Conservation (phyloP, 2,329 filamentous ascomycete genomes). For the Fusarium longipes region DNA sequence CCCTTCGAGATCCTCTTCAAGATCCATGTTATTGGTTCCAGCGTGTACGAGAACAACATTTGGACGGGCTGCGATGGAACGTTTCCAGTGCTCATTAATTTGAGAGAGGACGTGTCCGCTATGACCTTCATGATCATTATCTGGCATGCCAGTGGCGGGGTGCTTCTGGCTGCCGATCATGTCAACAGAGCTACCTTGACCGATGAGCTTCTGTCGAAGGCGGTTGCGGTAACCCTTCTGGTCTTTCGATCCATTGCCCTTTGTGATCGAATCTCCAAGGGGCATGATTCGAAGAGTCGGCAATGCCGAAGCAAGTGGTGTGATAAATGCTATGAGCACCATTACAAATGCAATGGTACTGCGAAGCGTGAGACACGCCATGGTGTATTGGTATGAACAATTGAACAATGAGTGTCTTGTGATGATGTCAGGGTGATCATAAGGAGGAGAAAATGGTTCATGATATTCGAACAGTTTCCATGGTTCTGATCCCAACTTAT, state of each 20-base stretch:
- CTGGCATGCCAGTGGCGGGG: slow-evolving; percentile 13
- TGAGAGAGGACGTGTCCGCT: slow-evolving; percentile 15
- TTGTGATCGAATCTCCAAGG: slow-evolving; percentile 36
- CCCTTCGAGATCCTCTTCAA: neutral
- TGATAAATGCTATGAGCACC: neutral
- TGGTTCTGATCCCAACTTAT: no score
- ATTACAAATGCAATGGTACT: neutral
- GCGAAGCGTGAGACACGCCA: no score
- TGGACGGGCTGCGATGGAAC: slow-evolving; percentile 13
- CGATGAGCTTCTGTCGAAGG: slow-evolving; percentile 9
- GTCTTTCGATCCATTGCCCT: slow-evolving; percentile 25
- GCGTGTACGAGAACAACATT: slow-evolving; percentile 29
- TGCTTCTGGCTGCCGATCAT: slow-evolving; percentile 21
- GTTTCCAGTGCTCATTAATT: slow-evolving; percentile 14
- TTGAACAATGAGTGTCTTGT: no score
- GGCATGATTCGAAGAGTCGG: slow-evolving; percentile 26
- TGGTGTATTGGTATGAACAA: no score
- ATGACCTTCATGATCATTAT: slow-evolving; percentile 30
- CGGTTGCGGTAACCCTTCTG: slow-evolving; percentile 9
- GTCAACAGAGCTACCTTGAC: slow-evolving; percentile 4
- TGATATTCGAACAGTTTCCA: no score
- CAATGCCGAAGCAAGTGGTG: slow-evolving; percentile 3
- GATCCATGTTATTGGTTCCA: slow-evolving; percentile 30
- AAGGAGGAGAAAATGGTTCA: no score
- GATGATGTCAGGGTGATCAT: no score